These are phyloP conservation scores for Silybum marianum DNA, from an alignment of 129 eudicot genomes.

Conservation along the genomic window DNA sequence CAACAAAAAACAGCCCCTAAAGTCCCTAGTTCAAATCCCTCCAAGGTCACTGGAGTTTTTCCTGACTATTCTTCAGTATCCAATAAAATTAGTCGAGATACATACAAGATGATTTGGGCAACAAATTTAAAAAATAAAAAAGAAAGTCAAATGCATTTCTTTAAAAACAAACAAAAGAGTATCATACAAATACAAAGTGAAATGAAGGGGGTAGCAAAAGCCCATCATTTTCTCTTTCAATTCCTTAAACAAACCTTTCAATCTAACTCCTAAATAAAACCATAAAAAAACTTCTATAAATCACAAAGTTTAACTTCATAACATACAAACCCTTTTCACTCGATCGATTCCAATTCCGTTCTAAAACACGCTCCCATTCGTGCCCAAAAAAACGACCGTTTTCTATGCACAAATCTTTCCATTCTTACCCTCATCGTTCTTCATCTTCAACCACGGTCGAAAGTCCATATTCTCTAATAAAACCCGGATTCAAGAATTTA, in stretches of 20 bases:
- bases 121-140: neutral
- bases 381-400: slow-evolving; percentile 27
- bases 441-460: slow-evolving; percentile 43
- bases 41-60: no score
- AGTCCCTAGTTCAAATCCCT: no score
- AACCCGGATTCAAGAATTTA: slow-evolving; percentile 57
- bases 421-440: neutral
- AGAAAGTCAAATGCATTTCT: slow-evolving; percentile 20
- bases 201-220: neutral
- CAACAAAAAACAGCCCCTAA: neutral
- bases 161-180: slow-evolving; percentile 18
- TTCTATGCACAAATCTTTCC: slow-evolving; percentile 30
- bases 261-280: slow-evolving; percentile 23
- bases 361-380: neutral
- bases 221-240: slow-evolving; percentile 20
- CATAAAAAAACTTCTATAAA: neutral
- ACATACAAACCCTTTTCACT: slow-evolving; percentile 27
- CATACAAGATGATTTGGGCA: neutral
- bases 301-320: slow-evolving; percentile 22
- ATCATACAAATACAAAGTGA: slow-evolving; percentile 24
- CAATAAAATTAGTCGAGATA: neutral
- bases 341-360: neutral
- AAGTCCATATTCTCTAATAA: slow-evolving; percentile 46
- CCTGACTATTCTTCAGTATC: neutral
- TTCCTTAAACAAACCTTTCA: slow-evolving; percentile 29